These are phyloP conservation scores for Wickerhamomyces rabaulensis DNA, from an alignment of 805 yeast genomes.

Conservation along the genomic window DNA sequence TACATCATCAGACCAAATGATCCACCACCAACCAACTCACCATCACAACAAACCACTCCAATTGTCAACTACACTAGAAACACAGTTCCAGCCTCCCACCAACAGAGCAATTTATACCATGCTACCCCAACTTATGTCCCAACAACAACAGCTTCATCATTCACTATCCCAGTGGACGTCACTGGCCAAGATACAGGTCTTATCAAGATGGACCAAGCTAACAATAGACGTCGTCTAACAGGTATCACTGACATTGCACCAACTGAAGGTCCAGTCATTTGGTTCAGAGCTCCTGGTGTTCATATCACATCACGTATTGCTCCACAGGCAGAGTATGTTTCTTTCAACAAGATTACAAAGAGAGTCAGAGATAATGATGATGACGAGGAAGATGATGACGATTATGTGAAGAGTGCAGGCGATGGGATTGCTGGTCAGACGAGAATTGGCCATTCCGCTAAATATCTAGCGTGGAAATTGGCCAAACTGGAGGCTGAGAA, in stretches of 20 bases:
- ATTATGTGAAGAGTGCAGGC: conserved; percentile 16
- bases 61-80: conserved; percentile 20
- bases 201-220: conserved; percentile 27
- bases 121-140: conserved; percentile 23
- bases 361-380: conserved; percentile 19
- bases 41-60: conserved; percentile 14
- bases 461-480: conserved; percentile 59
- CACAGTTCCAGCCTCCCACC: conserved; percentile 2
- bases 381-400: conserved; percentile 19
- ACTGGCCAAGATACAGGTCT: conserved; percentile 19
- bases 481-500: conserved; percentile 7
- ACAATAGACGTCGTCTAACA: conserved; percentile 24
- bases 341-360: conserved; percentile 17
- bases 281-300: conserved; percentile 68
- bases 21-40: conserved; percentile 24
- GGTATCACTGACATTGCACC: conserved; percentile 13
- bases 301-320: conserved; percentile 36
- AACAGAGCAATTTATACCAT: conserved; percentile 17
- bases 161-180: conserved; percentile 26
- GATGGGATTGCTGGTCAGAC: conserved; percentile 24
- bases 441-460: conserved; percentile 67
- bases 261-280: conserved; percentile 40
- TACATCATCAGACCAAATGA: conserved; percentile 40
- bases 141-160: conserved; percentile 25
- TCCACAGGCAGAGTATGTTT: conserved; percentile 7